Conservation (phyloP, 148 eudicot genomes). For the Chenopodium suecicum region DNA sequence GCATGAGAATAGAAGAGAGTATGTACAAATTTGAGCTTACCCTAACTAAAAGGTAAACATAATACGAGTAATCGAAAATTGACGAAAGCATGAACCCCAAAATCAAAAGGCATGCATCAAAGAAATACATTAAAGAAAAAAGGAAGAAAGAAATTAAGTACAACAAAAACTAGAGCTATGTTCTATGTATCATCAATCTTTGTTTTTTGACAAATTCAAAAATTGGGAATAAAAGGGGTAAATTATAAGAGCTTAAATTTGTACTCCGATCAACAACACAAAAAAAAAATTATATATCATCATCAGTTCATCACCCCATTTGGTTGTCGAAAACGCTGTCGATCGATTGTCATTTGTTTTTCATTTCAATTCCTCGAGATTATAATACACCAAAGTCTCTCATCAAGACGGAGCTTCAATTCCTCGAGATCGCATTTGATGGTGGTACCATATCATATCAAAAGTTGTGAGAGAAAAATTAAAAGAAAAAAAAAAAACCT, state of each 20-base stretch:
- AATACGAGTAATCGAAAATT: not conserved
- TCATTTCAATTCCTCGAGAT: conserved; percentile 1
- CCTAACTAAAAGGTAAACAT: not conserved
- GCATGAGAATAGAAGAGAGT: too few relatives aligned
- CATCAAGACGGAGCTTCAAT: not conserved
- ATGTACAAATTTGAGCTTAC: not conserved
- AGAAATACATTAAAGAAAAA: not conserved
- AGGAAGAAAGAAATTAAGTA: not conserved
- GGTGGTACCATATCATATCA: too few relatives aligned
- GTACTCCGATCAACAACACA: not conserved
- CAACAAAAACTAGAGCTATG: not conserved
- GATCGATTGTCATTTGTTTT: too few relatives aligned
- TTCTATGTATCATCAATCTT: conserved; percentile 2
- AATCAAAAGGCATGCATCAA: not conserved
- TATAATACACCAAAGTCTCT: not conserved
- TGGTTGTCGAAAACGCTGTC: not conserved
- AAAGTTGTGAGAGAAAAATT: too few relatives aligned
- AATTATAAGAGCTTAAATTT: not conserved
- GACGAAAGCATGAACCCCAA: not conserved
- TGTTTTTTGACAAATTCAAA: not conserved
- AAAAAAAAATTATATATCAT: not conserved
- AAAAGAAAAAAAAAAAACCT: too few relatives aligned
- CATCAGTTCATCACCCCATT: not conserved
- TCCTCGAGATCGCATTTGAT: too few relatives aligned
- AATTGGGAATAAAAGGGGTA: not conserved